Base-by-base conservation (phyloP, 768 basidiomycete species). In the Tricholoma hemisulphureum region DNA sequence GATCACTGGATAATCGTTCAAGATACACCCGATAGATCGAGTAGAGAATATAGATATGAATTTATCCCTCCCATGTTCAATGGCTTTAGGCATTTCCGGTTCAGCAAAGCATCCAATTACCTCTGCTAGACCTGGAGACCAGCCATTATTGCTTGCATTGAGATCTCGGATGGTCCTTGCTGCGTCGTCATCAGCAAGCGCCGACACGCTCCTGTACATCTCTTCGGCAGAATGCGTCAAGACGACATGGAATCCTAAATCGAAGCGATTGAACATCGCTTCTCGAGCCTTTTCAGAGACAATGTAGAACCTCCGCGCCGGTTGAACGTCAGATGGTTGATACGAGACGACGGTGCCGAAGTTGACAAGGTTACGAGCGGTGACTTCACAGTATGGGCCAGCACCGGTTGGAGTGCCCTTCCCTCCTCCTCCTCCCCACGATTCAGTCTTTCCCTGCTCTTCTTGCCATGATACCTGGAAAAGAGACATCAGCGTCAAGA, bases 141-240 rank as follows among this genome's bases (percentile, higher is more conserved):
- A 46, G 6, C 45, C 45, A 46, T 21, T 26, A 24, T 46, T 46
- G 24, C 24, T 26, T 26, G 45, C 13, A 46, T 46, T 46, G 24
- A 46, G 24, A 46, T 46, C 45, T 46, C 45, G 45, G 23, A 46
- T 46, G 45, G 23, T 46, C 23, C 45, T 46, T 46, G 45, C 45
- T 10, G 24, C 24, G 10, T 6, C 26, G 1, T 46, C 45, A 46
- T 46, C 45, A 26, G 45, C 45, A 46, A 46, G 45, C 45, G 45
- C 14, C 10, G 20, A 46, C 45, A 26, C 45, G 45, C 45, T 46
- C 45, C 45, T 46, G 45, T 46, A 46, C 45, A 46, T 24, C 45
- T 46, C 45, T 46, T 46, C 45, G 10, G 45, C 45, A 46, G 45
- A 46, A 46, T 46, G 45, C 45, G 45, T 46, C 45, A 46, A 46